phyloP scores from a whole-genome alignment of 805 yeast species.

The Metschnikowia amazonensis region DNA sequence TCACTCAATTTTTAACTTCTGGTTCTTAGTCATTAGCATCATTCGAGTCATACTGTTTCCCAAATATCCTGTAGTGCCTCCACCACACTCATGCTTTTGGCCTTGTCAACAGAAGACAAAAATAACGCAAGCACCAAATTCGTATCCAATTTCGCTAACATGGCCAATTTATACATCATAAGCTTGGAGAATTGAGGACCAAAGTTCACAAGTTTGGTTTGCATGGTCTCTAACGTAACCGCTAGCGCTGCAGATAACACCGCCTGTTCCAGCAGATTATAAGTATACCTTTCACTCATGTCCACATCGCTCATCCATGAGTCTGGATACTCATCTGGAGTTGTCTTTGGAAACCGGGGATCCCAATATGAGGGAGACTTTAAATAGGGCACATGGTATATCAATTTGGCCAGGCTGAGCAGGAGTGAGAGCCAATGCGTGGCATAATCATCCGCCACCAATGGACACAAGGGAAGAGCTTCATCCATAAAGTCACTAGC shows the following conservation, averaged over 20 bases:
- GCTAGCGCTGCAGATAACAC: constrained; percentile 8
- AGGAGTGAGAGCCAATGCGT: constrained; percentile 42
- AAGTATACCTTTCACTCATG: constrained; percentile 49
- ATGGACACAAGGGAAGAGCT: constrained; percentile 46
- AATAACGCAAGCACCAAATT: constrained; percentile 8
- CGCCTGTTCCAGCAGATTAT: constrained; percentile 32
- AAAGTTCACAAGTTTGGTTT: constrained; percentile 3
- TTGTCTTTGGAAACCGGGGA: constrained; percentile 30
- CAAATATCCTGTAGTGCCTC: constrained; percentile 8
- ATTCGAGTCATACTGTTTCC: not conserved
- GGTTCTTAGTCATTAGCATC: not conserved
- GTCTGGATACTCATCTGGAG: constrained; percentile 25
- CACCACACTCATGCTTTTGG: constrained; percentile 7
- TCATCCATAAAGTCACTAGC: not conserved
- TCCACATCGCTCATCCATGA: constrained; percentile 48
- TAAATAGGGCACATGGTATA: constrained; percentile 55
- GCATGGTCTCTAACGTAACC: constrained; percentile 5
- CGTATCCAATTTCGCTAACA: constrained; percentile 8
- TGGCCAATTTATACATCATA: constrained; percentile 7
- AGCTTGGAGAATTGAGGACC: not conserved
- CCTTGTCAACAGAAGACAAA: constrained; percentile 8
- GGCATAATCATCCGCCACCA: constrained; percentile 54
- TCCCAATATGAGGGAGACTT: constrained; percentile 46
- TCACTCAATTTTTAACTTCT: too few relatives aligned
- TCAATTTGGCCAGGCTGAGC: constrained; percentile 21